A percentile compares a stretch with the other conserved stretches of the same genome.
Evolutionary conservation across 2,329 filamentous ascomycete species (phyloP).

Genomic region (Colletotrichum sp.): DNA sequence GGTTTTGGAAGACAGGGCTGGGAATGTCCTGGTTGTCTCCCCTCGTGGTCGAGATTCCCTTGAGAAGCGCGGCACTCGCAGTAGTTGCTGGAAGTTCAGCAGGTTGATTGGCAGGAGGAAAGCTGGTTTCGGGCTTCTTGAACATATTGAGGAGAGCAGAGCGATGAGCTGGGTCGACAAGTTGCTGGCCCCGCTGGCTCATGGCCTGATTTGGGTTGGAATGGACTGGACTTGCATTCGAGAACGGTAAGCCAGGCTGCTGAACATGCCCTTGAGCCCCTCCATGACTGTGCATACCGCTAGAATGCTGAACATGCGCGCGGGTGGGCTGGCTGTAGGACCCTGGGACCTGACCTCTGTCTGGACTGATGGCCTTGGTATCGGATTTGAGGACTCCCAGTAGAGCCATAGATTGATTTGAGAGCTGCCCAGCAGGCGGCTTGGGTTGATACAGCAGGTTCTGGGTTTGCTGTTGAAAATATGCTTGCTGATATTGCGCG

Average conservation of each 20-base stretch:
- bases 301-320: neutral
- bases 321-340: neutral
- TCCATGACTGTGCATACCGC: neutral
- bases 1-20: neutral
- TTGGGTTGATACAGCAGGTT: constrained; percentile 19
- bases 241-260: neutral
- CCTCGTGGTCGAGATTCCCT: neutral
- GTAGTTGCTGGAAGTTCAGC: constrained; percentile 18
- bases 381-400: constrained; percentile 45
- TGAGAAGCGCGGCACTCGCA: constrained; percentile 3
- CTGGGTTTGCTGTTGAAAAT: constrained; percentile 14
- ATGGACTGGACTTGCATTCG: neutral
- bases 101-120: neutral
- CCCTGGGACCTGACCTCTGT: neutral
- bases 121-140: constrained; percentile 42
- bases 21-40: neutral
- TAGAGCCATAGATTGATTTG: constrained; percentile 39
- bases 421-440: constrained; percentile 28
- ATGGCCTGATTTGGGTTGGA: neutral
- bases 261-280: neutral
- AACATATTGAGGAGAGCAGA: constrained; percentile 60
- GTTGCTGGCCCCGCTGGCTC: constrained; percentile 31
- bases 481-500: neutral
- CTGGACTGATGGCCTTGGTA: neutral
- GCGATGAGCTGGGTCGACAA: constrained; percentile 41